phyloP scores from a whole-genome alignment of 1,284 basidiomycete species.

The Cryptococcus sp. region DNA sequence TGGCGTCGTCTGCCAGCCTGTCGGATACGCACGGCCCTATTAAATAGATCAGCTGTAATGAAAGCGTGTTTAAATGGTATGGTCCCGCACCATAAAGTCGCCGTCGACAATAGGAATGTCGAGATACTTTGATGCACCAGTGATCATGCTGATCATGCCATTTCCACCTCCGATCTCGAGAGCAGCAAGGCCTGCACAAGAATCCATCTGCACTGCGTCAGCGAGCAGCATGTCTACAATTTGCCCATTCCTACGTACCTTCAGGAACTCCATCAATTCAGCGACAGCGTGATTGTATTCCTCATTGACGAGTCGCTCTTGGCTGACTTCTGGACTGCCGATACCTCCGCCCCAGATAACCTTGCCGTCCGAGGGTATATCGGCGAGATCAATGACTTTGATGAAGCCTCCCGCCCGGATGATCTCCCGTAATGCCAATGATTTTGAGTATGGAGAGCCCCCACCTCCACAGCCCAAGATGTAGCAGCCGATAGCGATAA shows the following conservation, averaged over 20 bases:
- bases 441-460: constrained; percentile 29
- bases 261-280: constrained; percentile 25
- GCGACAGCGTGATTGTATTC: constrained; percentile 26
- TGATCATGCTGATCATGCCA: constrained; percentile 60
- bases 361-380: constrained; percentile 16
- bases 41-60: not conserved
- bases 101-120: constrained; percentile 55
- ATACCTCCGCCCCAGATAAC: constrained; percentile 51
- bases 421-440: constrained; percentile 33
- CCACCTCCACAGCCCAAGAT: constrained; percentile 48
- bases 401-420: constrained; percentile 32
- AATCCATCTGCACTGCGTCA: constrained; percentile 11
- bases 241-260: constrained; percentile 4
- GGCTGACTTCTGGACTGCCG: constrained; percentile 58
- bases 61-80: not conserved
- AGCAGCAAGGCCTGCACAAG: constrained; percentile 20
- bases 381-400: constrained; percentile 35
- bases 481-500: constrained; percentile 43
- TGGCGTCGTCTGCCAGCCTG: constrained; percentile 35
- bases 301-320: constrained; percentile 29
- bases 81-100: constrained; percentile 52
- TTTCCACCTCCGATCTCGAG: constrained; percentile 60
- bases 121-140: constrained; percentile 46
- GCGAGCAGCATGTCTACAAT: too few relatives aligned
- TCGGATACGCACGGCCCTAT: constrained; percentile 30